phyloP scores from a whole-genome alignment of 2,329 filamentous ascomycete species.

The Juglanconis oblonga region DNA sequence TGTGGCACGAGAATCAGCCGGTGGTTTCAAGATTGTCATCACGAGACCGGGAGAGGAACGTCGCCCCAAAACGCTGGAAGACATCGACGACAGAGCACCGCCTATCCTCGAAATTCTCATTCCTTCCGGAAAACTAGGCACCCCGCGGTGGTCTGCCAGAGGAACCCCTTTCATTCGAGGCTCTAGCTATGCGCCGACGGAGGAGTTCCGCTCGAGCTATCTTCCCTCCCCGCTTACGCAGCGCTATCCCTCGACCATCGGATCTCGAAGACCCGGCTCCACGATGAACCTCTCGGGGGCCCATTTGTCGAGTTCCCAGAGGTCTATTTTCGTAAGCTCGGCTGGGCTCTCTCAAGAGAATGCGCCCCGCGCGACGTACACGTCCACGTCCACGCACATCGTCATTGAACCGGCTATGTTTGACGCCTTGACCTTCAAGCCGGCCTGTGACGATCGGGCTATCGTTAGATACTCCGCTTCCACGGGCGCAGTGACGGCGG shows the following conservation, averaged over 20 bases:
- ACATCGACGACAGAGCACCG: slow-evolving; percentile 40
- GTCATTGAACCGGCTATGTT: slow-evolving; percentile 74
- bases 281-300: slow-evolving; percentile 34
- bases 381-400: slow-evolving; percentile 46
- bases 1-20: slow-evolving; percentile 49
- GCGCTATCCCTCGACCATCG: slow-evolving; percentile 25
- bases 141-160: slow-evolving; percentile 72
- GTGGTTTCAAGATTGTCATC: slow-evolving; percentile 77
- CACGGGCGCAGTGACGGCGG: slow-evolving; percentile 76
- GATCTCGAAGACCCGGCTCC: slow-evolving; percentile 35
- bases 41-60: slow-evolving; percentile 62
- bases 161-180: slow-evolving; percentile 76
- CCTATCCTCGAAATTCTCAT: slow-evolving; percentile 72
- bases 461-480: slow-evolving; percentile 78
- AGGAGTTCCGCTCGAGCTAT: slow-evolving; percentile 64
- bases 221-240: slow-evolving; percentile 46
- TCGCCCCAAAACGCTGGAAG: slow-evolving; percentile 63
- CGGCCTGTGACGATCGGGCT: slow-evolving; percentile 71
- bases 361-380: slow-evolving; percentile 43
- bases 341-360: slow-evolving; percentile 37
- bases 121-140: slow-evolving; percentile 79
- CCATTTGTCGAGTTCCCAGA: slow-evolving; percentile 27
- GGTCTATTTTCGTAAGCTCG: slow-evolving; percentile 31
- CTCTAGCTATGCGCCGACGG: slow-evolving; percentile 75
- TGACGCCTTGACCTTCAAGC: slow-evolving; percentile 74